A percentile compares a stretch with the other conserved stretches of the same genome.
Conservation (phyloP, 2,329 filamentous ascomycete genomes). For the Neurospora sp. region DNA sequence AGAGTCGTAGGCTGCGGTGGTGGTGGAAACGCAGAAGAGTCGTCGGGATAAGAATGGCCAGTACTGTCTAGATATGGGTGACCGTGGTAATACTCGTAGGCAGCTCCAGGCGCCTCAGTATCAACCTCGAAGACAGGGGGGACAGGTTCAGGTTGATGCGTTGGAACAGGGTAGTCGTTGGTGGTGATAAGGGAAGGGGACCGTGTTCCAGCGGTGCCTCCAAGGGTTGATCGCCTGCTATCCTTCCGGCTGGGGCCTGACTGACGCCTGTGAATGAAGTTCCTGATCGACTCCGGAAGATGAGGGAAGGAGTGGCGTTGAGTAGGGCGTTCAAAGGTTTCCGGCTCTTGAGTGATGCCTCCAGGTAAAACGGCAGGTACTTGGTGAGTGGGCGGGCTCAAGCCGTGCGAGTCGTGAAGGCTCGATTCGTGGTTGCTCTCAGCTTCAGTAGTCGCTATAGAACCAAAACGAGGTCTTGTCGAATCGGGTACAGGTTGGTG, state of each 20-base stretch:
- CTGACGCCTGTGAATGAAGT: constrained; percentile 12
- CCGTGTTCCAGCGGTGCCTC: constrained; percentile 11
- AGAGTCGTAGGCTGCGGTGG: constrained; percentile 7
- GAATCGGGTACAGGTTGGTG: not conserved
- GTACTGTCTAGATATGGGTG: constrained; percentile 5
- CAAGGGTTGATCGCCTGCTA: constrained; percentile 17
- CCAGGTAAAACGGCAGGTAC: constrained; percentile 11
- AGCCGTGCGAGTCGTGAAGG: constrained; percentile 14
- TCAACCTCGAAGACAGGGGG: constrained; percentile 14
- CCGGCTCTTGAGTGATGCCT: constrained; percentile 19
- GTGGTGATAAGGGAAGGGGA: constrained; percentile 14
- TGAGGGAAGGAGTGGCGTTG: constrained; percentile 10
- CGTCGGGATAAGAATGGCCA: constrained; percentile 3
- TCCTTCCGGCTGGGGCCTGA: constrained; percentile 14
- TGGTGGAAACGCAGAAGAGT: constrained; percentile 2
- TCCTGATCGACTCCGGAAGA: constrained; percentile 13
- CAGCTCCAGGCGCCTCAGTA: constrained; percentile 14
- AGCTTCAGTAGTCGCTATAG: constrained; percentile 12
- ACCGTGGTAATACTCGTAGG: constrained; percentile 19
- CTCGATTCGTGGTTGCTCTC: constrained; percentile 16
- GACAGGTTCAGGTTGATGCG: constrained; percentile 5
- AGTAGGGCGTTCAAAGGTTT: constrained; percentile 12
- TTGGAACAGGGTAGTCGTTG: not conserved
- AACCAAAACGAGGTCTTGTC: constrained; percentile 2
- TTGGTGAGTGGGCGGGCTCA: constrained; percentile 12